Conservation (phyloP, 176 grass and related monocot species). For the Aegilops umbellulata region DNA sequence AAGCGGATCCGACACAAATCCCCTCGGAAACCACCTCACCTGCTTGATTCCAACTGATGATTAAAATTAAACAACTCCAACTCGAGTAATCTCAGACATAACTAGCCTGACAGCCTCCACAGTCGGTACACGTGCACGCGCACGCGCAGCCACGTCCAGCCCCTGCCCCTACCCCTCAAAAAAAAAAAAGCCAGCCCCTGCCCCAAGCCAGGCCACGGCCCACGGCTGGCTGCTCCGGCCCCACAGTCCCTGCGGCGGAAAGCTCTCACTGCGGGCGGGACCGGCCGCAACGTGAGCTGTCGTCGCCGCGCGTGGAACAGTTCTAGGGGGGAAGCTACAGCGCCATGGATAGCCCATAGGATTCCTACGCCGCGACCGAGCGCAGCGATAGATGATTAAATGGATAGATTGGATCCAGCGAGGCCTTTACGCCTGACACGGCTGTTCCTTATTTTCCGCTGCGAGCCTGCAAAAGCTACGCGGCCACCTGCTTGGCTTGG, state of each 20-base stretch:
- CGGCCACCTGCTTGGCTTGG: no score
- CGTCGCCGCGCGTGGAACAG: background rate
- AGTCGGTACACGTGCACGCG: constrained; percentile 1
- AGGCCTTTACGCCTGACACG: background rate
- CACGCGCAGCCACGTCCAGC: background rate
- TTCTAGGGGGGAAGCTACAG: background rate
- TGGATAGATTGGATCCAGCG: background rate
- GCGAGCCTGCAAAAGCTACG: background rate
- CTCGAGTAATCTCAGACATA: background rate
- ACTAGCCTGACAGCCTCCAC: background rate
- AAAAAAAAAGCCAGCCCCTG: no score
- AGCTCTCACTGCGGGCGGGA: background rate
- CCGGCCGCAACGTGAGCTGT: background rate
- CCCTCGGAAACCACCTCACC: background rate
- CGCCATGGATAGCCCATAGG: background rate
- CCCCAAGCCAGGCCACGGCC: background rate
- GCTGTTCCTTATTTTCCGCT: background rate
- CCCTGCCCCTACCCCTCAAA: no score
- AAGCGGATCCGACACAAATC: background rate
- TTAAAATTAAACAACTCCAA: background rate
- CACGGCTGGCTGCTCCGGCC: background rate
- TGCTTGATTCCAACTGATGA: background rate
- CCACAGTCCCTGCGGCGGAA: background rate
- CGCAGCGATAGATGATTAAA: background rate
- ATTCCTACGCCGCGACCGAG: background rate